Evolutionary conservation across 2,329 filamentous ascomycete species (phyloP).

Genomic region (Xylariaceae sp.): DNA sequence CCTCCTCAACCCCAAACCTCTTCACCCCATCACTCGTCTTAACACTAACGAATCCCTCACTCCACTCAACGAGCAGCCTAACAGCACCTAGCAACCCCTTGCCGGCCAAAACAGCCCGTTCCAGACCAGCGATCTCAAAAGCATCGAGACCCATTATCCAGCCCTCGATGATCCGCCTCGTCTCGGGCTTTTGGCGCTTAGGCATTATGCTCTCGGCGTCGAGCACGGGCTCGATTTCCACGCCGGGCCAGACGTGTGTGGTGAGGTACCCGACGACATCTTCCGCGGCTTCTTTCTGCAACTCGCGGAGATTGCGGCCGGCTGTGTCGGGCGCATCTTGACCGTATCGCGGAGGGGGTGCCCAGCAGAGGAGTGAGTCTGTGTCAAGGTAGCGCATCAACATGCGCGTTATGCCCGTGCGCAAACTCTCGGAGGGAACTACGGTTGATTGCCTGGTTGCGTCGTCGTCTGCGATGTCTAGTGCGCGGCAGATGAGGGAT

Average conservation of each 20-base stretch:
- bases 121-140: slow-evolving; percentile 83
- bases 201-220: slow-evolving; percentile 75
- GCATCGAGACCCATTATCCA: slow-evolving; percentile 73
- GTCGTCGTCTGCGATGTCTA: slow-evolving; percentile 76
- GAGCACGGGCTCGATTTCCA: slow-evolving; percentile 77
- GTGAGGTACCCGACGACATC: slow-evolving; percentile 71
- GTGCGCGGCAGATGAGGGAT: slow-evolving; percentile 75
- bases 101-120: slow-evolving; percentile 77
- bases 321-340: slow-evolving; percentile 39
- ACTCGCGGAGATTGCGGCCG: slow-evolving; percentile 62
- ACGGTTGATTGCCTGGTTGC: slow-evolving; percentile 17
- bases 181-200: slow-evolving; percentile 66
- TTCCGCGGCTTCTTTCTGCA: slow-evolving; percentile 68
- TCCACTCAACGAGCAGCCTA: slow-evolving; percentile 83
- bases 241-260: slow-evolving; percentile 76
- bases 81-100: slow-evolving; percentile 82
- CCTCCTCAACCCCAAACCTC: slow-evolving; percentile 78
- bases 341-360: slow-evolving; percentile 48
- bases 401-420: slow-evolving; percentile 62
- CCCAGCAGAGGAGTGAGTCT: slow-evolving; percentile 92
- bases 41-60: slow-evolving; percentile 61
- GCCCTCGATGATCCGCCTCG: slow-evolving; percentile 71
- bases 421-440: slow-evolving; percentile 44
- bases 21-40: slow-evolving; percentile 33
- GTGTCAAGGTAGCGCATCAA: slow-evolving; percentile 87